Evolutionary conservation across 139 green algal genomes (phyloP), one percentile per base, ranked within the genome.

Genomic region (Picochlorum sp.): DNA sequence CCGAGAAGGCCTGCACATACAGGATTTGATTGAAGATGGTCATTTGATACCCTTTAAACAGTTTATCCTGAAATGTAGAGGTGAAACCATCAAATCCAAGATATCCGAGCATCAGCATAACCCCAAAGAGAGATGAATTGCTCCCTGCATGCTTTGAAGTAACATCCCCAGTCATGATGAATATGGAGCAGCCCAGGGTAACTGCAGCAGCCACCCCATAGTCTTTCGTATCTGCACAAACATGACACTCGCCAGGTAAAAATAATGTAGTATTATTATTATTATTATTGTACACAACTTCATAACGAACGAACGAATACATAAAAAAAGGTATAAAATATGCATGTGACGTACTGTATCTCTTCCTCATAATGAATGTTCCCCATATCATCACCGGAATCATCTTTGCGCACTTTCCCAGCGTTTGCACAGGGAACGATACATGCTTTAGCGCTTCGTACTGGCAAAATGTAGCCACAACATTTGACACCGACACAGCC

Each of bases 391-490:
- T 98, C 30, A 98, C 93, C 3, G 92, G 92, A 25, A 97, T 85
- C 81, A 94, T 93, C 72, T 99, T 99, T 36, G 88, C 92, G 50
- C 84, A 95, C 72, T 99, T 99, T 41, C 82, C 85, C 33, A 94
- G 69, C 0, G 88, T 94, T 62, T 99, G 93, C 8, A 97, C 63
- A 0, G 91, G 86, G 68, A 99, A 98, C 30, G 80, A 87, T 2
- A 98, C 82, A 74, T 95, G 90, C 67, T 95, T 95, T 9, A 99
- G 76, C 12, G 93, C 93, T 67, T 99, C 92, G 45, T 99, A 98
- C 72, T 99, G 93, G 76, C 91, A 98, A 55, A 78, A 87, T 1
- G 93, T 99, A 25, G 93, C 91, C 32, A 94, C 72, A 14, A 98
- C 88, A 58, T 99, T 99, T 44, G 84, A 94, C 5, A 95, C 41